Base-by-base conservation (phyloP, 176 grass and related monocot genomes). In the Melocanna baccifera region DNA sequence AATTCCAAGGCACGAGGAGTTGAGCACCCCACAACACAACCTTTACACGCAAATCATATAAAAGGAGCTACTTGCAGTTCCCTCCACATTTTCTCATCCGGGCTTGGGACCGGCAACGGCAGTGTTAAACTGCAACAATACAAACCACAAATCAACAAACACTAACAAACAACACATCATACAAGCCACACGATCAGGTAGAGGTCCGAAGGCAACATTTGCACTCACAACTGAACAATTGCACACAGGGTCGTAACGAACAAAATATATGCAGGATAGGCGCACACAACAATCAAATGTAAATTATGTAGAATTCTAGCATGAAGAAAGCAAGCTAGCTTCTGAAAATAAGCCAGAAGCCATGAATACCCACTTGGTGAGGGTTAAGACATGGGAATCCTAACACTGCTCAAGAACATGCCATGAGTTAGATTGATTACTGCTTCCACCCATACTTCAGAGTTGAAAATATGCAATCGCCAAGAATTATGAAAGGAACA, bases 21-120 rank as follows among this genome's bases (percentile, higher is more conserved):
- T 3, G 34, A 4, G 34, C 34, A 36, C 4, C 34, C 34, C 34
- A 36, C 34, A 36, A 36, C 34, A 36, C 34, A 36, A 36, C 48
- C 15, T 57, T 22, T n/a, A 58, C 29, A 36, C 37, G n/a, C 2
- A 45, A 65, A 64, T 47, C 29, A 79, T 37, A 46, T 1, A 42
- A 42, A 36, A 26, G 8, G 12, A 45, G 4, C 13, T n/a, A 56
- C 6, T 20, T 51, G 84, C 69, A 75, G 81, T 76, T 84, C 89
- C 85, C 89, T 87, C 89, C 89, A 87, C 89, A 75, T 91, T 91
- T 90, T 90, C 14, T 23, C 85, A 91, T 91, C 85, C 89, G 85
- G 85, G 89, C 89, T 91, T 91, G 89, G 85, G 85, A 91, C 85
- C 85, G 85, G 81, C 89, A 87, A 76, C 42, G 89, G 85, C 89